Conservation (phyloP, 2,329 filamentous ascomycete species). For the Teratosphaeria nubilosa region DNA sequence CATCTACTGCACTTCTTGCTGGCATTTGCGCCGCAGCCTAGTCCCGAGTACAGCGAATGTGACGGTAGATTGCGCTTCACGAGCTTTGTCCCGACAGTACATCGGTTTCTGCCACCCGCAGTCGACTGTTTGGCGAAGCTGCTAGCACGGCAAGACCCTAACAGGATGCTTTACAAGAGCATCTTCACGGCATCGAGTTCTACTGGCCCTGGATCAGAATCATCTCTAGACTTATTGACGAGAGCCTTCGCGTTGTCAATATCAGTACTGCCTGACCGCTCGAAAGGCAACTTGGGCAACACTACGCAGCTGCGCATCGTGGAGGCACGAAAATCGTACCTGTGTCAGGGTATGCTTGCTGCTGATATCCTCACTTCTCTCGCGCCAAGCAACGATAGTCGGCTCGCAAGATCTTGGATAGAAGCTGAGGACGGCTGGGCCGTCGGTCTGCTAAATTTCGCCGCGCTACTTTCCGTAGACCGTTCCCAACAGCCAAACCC, state of each 20-base stretch:
- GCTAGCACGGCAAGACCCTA: constrained; percentile 85
- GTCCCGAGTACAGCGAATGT: constrained; percentile 43
- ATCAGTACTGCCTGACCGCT: constrained; percentile 67
- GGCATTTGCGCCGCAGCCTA: constrained; percentile 74
- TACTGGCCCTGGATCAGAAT: constrained; percentile 21
- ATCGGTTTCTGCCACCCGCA: constrained; percentile 81
- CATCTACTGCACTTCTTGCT: constrained; percentile 82
- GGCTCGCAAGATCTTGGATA: constrained; percentile 70
- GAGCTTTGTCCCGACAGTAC: constrained; percentile 66
- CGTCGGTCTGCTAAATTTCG: constrained; percentile 64
- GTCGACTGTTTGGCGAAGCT: constrained; percentile 87
- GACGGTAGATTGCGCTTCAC: constrained; percentile 57
- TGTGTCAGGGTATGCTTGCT: constrained; percentile 86
- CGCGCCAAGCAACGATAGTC: constrained; percentile 33
- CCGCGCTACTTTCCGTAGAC: constrained; percentile 61
- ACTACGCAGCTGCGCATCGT: constrained; percentile 50
- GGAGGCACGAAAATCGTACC: constrained; percentile 73
- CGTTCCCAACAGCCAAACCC: constrained; percentile 16
- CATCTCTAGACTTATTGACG: constrained; percentile 71
- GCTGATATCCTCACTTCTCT: constrained; percentile 79
- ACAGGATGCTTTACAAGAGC: constrained; percentile 70
- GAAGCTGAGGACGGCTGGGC: constrained; percentile 76
- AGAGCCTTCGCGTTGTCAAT: constrained; percentile 80
- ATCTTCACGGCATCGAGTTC: constrained; percentile 61
- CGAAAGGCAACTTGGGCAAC: constrained; percentile 42